Evolutionary conservation across 2,329 filamentous ascomycete genomes (phyloP).

Genomic region (Diaporthe sp.): DNA sequence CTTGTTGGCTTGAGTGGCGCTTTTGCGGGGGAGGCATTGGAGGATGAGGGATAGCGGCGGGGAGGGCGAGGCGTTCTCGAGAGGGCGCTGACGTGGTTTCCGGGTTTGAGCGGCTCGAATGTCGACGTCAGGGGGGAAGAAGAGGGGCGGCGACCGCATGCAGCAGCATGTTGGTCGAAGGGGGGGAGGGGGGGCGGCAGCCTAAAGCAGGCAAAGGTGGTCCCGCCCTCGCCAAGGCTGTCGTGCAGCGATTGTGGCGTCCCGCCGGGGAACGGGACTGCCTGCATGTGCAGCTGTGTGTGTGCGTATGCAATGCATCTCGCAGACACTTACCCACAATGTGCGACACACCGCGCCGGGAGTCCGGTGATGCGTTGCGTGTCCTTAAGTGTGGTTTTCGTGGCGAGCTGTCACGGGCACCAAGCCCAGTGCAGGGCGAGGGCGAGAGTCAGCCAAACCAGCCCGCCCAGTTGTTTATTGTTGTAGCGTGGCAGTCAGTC

Average conservation of each 20-base stretch:
- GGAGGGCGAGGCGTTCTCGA: background rate
- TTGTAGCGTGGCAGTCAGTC: background rate
- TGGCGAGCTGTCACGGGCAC: no score
- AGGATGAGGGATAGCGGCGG: background rate
- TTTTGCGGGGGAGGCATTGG: background rate
- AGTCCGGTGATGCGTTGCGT: background rate
- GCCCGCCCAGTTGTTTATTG: no score
- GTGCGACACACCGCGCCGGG: background rate
- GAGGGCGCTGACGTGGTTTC: background rate
- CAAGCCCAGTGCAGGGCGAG: no score
- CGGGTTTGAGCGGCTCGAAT: no score
- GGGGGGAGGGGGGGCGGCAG: background rate
- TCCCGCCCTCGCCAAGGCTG: conserved; percentile 17
- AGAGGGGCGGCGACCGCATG: background rate
- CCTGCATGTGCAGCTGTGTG: background rate
- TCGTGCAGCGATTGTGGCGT: conserved; percentile 23
- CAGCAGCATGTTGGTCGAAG: background rate
- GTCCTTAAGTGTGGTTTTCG: background rate
- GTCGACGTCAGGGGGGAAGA: conserved; percentile 4
- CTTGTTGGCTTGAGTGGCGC: background rate
- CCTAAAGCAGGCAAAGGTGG: background rate
- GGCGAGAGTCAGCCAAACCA: background rate
- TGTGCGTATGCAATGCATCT: conserved; percentile 1
- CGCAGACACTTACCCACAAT: conserved; percentile 14
- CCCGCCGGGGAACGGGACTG: background rate